These are phyloP conservation scores for Coelastrella sp. DNA, from an alignment of 139 green algal genomes.

Conservation along the genomic window DNA sequence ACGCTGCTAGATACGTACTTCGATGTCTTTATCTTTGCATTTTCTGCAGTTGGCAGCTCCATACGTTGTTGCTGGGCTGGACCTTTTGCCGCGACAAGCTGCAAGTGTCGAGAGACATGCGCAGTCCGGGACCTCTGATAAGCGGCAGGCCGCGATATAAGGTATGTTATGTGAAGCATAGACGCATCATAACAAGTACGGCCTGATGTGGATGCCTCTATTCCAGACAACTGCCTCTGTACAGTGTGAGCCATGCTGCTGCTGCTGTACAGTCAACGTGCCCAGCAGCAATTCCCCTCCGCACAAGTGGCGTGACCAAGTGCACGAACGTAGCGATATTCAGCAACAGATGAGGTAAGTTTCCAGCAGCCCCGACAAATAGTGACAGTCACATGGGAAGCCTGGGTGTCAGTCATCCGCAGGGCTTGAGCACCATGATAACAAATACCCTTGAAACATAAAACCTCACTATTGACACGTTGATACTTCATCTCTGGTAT, in stretches of 20 bases:
- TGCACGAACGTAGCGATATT: no score
- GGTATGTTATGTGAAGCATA: no score
- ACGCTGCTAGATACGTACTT: slow-evolving; percentile 82
- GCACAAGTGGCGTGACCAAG: no score
- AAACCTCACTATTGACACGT: no score
- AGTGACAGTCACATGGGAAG: no score
- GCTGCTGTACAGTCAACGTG: slow-evolving; percentile 21
- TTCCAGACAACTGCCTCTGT: neutral
- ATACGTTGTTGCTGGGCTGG: neutral
- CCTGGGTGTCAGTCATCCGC: no score
- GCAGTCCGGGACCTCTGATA: neutral
- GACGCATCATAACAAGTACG: neutral
- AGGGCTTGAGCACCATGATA: no score
- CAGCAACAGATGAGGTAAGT: no score
- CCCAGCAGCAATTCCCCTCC: no score
- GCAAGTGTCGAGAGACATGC: neutral
- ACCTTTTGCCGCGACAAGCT: slow-evolving; percentile 2
- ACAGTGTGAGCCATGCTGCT: slow-evolving; percentile 17
- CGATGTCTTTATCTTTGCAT: slow-evolving; percentile 40
- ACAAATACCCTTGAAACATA: no score
- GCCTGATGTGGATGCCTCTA: slow-evolving; percentile 19
- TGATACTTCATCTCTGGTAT: no score
- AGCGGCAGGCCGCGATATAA: neutral
- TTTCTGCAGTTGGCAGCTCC: slow-evolving; percentile 35
- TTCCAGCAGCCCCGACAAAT: neutral